phyloP scores from a whole-genome alignment of 2,329 filamentous ascomycete genomes.

The Pseudomassariella vexata region DNA sequence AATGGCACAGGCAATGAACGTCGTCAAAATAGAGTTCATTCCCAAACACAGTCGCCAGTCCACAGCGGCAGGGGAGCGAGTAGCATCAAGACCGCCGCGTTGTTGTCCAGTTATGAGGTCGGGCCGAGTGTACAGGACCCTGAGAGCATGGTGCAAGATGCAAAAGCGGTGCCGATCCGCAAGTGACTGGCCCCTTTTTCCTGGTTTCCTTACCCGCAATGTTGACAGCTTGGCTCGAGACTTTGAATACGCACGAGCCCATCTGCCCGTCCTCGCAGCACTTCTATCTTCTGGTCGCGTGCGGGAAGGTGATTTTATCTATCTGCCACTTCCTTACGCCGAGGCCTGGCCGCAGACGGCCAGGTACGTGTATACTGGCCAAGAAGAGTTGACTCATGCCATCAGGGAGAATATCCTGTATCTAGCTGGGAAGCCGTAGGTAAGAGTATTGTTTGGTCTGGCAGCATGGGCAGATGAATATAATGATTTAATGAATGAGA shows the following conservation, averaged over 20 bases:
- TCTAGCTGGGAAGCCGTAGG: constrained; percentile 43
- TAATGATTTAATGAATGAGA: too few species aligned
- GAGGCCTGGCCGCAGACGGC: constrained; percentile 50
- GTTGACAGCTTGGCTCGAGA: too few species aligned
- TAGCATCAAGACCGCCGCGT: constrained; percentile 14
- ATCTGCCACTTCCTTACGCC: constrained; percentile 52
- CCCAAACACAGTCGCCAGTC: too few species aligned
- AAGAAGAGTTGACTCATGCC: constrained; percentile 36
- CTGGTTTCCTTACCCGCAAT: constrained; percentile 1
- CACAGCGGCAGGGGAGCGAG: constrained; percentile 19
- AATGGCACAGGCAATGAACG: too few species aligned
- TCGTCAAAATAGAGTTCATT: too few species aligned
- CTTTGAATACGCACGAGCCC: constrained; percentile 38
- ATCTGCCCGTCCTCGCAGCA: constrained; percentile 47
- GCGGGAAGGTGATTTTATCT: constrained; percentile 45
- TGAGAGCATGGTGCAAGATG: constrained; percentile 18
- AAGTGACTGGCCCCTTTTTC: constrained; percentile 1
- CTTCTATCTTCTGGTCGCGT: constrained; percentile 50
- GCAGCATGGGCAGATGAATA: too few species aligned
- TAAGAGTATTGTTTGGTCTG: too few species aligned
- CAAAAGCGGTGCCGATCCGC: constrained; percentile 31
- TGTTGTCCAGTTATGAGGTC: constrained; percentile 11
- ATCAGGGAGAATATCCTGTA: constrained; percentile 49
- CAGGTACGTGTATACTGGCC: constrained; percentile 48
- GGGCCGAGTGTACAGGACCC: constrained; percentile 11